Conservation (phyloP, 345 rosid species). For the Capsella bursapastoris region DNA sequence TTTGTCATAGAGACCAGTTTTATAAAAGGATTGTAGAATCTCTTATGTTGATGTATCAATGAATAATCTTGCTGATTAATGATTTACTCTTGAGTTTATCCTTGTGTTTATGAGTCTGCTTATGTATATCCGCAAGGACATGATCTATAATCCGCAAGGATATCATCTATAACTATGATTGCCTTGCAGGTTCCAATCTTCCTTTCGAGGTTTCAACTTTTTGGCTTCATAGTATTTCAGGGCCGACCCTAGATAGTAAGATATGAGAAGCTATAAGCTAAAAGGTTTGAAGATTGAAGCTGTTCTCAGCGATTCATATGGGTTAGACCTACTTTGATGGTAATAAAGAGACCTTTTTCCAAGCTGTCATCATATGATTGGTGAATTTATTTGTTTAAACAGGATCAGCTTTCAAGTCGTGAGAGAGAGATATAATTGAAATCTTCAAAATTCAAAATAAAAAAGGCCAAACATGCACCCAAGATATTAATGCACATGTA, state of each 20-base stretch:
- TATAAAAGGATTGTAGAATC: slow-evolving; percentile 24
- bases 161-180: no score
- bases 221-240: no score
- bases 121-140: neutral
- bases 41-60: slow-evolving; percentile 9
- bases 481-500: slow-evolving; percentile 38
- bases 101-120: neutral
- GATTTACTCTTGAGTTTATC: neutral
- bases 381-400: neutral
- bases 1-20: slow-evolving; percentile 25
- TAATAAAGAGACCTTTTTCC: neutral
- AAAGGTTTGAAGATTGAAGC: no score
- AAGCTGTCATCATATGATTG: slow-evolving; percentile 9
- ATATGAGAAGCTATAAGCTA: no score
- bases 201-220: no score
- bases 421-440: slow-evolving; percentile 9
- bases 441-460: slow-evolving; percentile 31
- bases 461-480: slow-evolving; percentile 33
- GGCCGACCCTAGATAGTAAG: no score
- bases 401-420: neutral
- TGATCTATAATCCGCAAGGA: no score
- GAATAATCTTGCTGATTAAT: slow-evolving; percentile 27
- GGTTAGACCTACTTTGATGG: neutral
- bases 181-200: no score
- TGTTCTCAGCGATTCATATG: neutral